phyloP scores from a whole-genome alignment of 139 green algal species.

The Chlorella vulgaris region DNA sequence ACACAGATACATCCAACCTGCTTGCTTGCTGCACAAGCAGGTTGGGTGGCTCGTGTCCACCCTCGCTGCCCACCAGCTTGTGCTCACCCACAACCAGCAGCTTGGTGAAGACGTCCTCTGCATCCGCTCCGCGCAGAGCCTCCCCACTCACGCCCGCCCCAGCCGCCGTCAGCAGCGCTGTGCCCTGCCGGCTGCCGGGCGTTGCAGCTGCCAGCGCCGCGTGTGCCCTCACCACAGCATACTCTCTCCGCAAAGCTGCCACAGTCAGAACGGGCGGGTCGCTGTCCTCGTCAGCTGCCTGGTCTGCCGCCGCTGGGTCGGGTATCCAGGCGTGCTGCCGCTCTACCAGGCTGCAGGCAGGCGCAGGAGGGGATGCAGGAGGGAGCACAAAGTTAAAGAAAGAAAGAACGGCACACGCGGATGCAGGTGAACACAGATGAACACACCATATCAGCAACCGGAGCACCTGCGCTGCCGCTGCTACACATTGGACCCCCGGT shows the following conservation, averaged over 20 bases:
- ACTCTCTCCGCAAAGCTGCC: constrained; percentile 28
- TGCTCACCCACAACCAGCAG: constrained; percentile 37
- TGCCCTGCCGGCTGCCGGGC: constrained; percentile 12
- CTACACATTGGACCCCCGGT: too few species aligned
- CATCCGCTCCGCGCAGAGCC: background rate
- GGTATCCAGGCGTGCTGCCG: constrained; percentile 37
- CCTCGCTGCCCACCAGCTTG: too few species aligned
- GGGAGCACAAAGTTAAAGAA: too few species aligned
- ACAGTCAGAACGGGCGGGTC: constrained; percentile 35
- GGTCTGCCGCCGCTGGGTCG: constrained; percentile 24
- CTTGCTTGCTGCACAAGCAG: background rate
- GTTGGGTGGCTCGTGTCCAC: background rate
- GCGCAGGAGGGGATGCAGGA: background rate
- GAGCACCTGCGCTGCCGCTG: too few species aligned
- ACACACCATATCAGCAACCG: too few species aligned
- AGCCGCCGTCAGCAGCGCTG: background rate
- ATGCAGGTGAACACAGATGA: background rate
- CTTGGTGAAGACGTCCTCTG: constrained; percentile 36
- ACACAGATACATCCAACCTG: too few species aligned
- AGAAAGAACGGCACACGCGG: background rate
- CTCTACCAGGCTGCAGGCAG: constrained; percentile 27
- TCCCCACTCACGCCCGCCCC: background rate
- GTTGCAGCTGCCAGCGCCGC: constrained; percentile 24
- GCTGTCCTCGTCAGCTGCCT: background rate
- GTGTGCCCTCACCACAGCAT: constrained; percentile 24